Base-by-base conservation (phyloP, 371 early-diverging fungal genomes). In the Chytridiales sp. region DNA sequence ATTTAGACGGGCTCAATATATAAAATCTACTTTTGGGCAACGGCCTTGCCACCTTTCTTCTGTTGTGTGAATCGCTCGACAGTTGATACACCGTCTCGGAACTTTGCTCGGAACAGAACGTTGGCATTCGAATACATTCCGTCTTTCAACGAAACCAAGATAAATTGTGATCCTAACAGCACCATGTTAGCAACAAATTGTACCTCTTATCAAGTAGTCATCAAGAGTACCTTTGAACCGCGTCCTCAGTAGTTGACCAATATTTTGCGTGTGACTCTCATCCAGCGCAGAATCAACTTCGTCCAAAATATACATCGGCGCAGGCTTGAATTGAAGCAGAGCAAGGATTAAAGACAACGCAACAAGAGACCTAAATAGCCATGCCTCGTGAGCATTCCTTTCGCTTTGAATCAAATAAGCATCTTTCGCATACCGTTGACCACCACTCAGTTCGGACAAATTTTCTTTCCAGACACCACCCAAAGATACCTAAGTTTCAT, bases 71-170 rank as follows among this genome's bases (percentile, higher is more conserved):
- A n/a, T n/a, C 47, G 21, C 69, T 95, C 97, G 2, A 99, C 96
- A 32, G 89, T 87, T 11, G 98, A 95, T 22, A 93, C 94, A 31
- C 99, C 98, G 66, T 99, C 98, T 49, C 91, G 77, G 72, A 99
- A 97, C 60, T 89, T 87, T 0, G 99, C 91, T 51, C 90, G 84
- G 82, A 96, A 99, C 17, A 99, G 78, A 1, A 93, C 95, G 66
- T 99, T 97, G 58, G 99, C 99, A 72, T 98, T 99, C 66, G 94
- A 94, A 76, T 97, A 99, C 99, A 99, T 98, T 52, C 98, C 99
- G 69, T 99, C 99, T 74, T 99, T 99, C n/a, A 99, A 80, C 22
- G 96, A 96, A 3, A 99, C 99, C 2, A 99, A 91, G 42, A 99
- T 91, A 73, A 99, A 99, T 75, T 99, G 99, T 0, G 98, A 92